phyloP scores from a whole-genome alignment of 306 rosid species.

The Carpinus fangiana region DNA sequence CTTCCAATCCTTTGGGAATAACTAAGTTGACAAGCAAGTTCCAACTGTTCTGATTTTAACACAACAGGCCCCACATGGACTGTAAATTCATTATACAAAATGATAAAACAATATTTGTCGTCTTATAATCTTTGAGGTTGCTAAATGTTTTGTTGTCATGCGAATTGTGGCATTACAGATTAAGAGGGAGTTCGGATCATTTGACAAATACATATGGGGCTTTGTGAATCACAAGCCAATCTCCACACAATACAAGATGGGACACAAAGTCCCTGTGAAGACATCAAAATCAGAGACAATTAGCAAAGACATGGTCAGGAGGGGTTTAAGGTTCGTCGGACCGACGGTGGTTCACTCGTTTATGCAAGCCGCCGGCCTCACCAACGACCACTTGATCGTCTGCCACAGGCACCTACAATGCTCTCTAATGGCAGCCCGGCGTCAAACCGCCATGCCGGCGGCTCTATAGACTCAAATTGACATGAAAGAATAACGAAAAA shows the following conservation, averaged over 20 bases:
- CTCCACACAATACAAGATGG: constrained; percentile 81
- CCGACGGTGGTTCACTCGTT: constrained; percentile 96
- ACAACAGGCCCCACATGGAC: constrained; percentile 35
- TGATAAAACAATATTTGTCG: neutral
- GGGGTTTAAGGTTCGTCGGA: constrained; percentile 86
- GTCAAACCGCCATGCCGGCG: constrained; percentile 28
- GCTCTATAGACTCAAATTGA: constrained; percentile 28
- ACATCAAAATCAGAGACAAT: constrained; percentile 96
- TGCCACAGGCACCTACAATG: constrained; percentile 91
- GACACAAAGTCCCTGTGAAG: constrained; percentile 90
- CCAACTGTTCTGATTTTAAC: constrained; percentile 36
- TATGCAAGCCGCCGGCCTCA: constrained; percentile 94
- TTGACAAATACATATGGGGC: constrained; percentile 87
- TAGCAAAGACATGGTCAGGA: constrained; percentile 94
- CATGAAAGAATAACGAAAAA: constrained; percentile 22
- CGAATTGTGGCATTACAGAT: constrained; percentile 47
- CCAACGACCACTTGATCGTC: constrained; percentile 83
- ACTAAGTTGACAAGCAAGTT: constrained; percentile 34
- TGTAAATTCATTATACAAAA: neutral
- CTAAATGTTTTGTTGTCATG: constrained; percentile 16
- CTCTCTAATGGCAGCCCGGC: constrained; percentile 42
- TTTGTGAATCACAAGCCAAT: constrained; percentile 83
- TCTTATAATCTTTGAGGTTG: neutral
- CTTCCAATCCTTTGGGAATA: constrained; percentile 32
- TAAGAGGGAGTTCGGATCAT: constrained; percentile 73